Conservation (phyloP, 169 alveolate genomes). For the Perkinsus marinus region DNA sequence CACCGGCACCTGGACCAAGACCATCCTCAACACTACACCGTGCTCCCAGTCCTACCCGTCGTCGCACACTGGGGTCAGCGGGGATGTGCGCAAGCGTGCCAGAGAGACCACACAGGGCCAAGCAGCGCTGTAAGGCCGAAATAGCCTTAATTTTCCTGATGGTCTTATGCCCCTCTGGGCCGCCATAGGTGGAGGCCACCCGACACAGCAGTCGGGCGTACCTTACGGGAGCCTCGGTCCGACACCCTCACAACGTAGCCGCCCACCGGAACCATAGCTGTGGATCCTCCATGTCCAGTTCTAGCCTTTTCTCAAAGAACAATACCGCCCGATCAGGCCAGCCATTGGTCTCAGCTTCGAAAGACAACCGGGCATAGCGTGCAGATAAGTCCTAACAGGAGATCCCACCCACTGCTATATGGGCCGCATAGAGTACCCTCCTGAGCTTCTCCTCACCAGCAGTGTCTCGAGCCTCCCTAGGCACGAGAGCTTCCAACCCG, state of each 20-base stretch:
- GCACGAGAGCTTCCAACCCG: no score
- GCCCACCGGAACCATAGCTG: not conserved
- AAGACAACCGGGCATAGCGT: not conserved
- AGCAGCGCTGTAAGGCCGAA: not conserved
- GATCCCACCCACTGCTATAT: not conserved
- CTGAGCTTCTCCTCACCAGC: no score
- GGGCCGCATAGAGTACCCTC: not conserved
- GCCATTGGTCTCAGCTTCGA: not conserved
- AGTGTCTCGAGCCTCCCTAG: no score
- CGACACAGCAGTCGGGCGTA: not conserved
- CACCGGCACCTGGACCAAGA: not conserved
- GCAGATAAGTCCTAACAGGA: not conserved
- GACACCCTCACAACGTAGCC: not conserved
- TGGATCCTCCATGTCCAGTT: not conserved
- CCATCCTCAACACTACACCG: not conserved
- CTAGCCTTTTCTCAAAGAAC: not conserved
- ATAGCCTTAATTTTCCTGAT: not conserved
- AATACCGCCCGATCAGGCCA: not conserved
- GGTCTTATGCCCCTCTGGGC: not conserved
- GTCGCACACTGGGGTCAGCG: not conserved
- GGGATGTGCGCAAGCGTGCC: not conserved
- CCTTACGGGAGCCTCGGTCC: not conserved
- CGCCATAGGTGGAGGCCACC: not conserved
- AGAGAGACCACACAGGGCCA: not conserved
- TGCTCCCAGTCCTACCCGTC: not conserved